Percentiles rank a stretch among this genome's conserved stretches.
Evolutionary conservation across 75 land plant species (phyloP).

Genomic region (Adiantum capillusveneris): DNA sequence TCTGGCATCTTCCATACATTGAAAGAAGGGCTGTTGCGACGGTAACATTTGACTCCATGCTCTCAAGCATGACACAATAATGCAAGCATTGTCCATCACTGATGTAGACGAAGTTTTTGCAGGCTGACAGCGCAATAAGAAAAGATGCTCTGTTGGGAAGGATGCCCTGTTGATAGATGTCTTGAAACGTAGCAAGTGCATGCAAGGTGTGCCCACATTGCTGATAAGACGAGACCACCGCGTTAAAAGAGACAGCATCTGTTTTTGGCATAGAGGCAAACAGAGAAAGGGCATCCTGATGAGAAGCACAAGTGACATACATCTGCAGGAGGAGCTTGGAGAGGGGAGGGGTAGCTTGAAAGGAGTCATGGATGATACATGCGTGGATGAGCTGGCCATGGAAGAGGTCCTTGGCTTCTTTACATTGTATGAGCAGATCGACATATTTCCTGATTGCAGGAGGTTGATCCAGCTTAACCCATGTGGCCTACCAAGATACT

Average conservation of each 20-base stretch:
- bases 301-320: neutral
- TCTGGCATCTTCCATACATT: constrained; percentile 35
- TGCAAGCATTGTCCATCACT: neutral
- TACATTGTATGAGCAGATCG: neutral
- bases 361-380: neutral
- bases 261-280: neutral
- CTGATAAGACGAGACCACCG: neutral
- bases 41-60: constrained; percentile 8
- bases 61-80: neutral
- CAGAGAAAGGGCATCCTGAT: neutral
- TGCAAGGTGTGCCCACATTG: no score
- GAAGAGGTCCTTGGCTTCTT: neutral
- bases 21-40: constrained; percentile 29
- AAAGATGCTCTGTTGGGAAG: constrained; percentile 1
- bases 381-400: neutral
- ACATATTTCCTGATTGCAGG: no score
- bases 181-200: no score
- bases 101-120: neutral
- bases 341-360: neutral
- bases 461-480: no score
- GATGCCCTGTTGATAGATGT: no score
- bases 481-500: no score
- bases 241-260: neutral
- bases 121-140: neutral
- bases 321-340: neutral